Conservation (phyloP, 768 basidiomycete genomes). For the Psilocybe azurescens region DNA sequence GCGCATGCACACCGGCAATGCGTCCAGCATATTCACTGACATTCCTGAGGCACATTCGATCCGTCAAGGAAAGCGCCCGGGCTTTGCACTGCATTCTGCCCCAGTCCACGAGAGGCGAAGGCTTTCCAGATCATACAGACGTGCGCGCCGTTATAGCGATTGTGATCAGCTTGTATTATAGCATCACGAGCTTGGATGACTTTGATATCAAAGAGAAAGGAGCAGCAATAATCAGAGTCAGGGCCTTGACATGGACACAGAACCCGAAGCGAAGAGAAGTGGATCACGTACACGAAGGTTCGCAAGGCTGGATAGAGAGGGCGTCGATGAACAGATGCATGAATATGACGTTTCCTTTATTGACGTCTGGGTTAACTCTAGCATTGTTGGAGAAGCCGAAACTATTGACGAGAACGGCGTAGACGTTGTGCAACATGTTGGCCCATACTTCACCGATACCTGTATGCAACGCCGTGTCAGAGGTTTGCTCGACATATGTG, state of each 20-base stretch:
- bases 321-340: slow-evolving; percentile 25
- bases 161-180: slow-evolving; percentile 53
- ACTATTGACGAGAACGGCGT: slow-evolving; percentile 34
- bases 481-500: neutral
- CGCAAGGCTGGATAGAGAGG: slow-evolving; percentile 22
- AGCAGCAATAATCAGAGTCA: slow-evolving; percentile 24
- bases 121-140: slow-evolving; percentile 48
- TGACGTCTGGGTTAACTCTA: slow-evolving; percentile 21
- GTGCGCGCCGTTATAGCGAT: slow-evolving; percentile 48
- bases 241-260: slow-evolving; percentile 12
- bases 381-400: slow-evolving; percentile 39
- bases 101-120: slow-evolving; percentile 52
- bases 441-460: slow-evolving; percentile 59
- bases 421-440: too few relatives aligned
- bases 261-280: slow-evolving; percentile 27
- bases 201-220: slow-evolving; percentile 21
- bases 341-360: slow-evolving; percentile 24
- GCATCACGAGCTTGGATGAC: slow-evolving; percentile 49
- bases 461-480: neutral
- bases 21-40: neutral
- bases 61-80: neutral
- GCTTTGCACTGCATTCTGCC: slow-evolving; percentile 30
- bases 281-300: slow-evolving; percentile 23
- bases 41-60: neutral
- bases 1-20: too few relatives aligned